Base-by-base conservation (phyloP, 495 filamentous ascomycete genomes). In the Geopyxis carbonaria region DNA sequence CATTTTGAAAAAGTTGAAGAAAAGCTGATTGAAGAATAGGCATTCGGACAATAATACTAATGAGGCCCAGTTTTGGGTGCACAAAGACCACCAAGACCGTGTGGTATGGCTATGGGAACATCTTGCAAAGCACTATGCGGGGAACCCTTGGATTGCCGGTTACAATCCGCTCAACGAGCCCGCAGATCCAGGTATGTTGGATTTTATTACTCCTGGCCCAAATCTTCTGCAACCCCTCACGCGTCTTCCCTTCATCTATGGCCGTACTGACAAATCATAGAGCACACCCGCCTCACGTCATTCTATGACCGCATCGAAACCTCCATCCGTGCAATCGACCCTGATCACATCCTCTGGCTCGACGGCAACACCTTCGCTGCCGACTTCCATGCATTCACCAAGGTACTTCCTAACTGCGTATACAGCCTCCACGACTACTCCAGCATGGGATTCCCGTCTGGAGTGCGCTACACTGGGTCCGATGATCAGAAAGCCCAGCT, bases 121-220 rank as follows among this genome's bases (percentile, higher is more conserved):
- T 43, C 59, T 76, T 31, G 72, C 69, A 1, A 55, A 61, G 14
- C 61, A 60, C 16, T 78, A 76, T 48, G 61, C 51, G 22, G 56
- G 53, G 10, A 72, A 75, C 40, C 49, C 63, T 3, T 55, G 60
- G 58, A 58, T 75, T 18, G 72, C 72, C 2, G 73, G 73, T 0
- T 78, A 75, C 45, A 76, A 76, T 38, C 72, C 72, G 2, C 61
- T 76, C 36, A 78, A 78, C 44, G 72, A 78, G 48, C 73, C 73
- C 0, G 62, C 57, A 13, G 73, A 76, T 40, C 67, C 73, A 0
- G 25, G 46, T 50, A 34, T 8, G 32, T 41, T 5, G 19, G 9
- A 13, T n/a, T n/a, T n/a, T n/a, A n/a, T n/a, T 11, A n/a, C 2
- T 38, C 34, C 18, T 22, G 21, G 22, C 4, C 21, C 4, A 34